Conservation (phyloP, 192 early-diverging fungal species). For the Podila horticola region DNA sequence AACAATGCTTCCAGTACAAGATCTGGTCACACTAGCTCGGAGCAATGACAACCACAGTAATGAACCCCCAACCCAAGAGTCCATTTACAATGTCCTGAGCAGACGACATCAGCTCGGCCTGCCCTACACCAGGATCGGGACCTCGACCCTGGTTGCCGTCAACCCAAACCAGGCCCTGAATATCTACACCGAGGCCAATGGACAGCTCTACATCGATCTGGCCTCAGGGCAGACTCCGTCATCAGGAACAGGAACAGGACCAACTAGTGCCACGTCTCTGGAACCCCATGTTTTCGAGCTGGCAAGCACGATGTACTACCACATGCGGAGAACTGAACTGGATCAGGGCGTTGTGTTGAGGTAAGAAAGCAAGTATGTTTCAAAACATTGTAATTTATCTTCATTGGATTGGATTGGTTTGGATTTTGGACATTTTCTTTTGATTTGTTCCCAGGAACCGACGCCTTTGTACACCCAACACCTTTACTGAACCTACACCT, state of each 20-base stretch:
- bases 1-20: constrained; percentile 33
- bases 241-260: background rate
- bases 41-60: constrained; percentile 16
- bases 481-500: no score
- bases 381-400: background rate
- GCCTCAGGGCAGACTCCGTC: constrained; percentile 11
- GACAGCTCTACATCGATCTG: constrained; percentile 61
- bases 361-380: constrained; percentile 34
- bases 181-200: constrained; percentile 54
- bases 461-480: no score
- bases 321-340: constrained; percentile 70
- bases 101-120: constrained; percentile 52
- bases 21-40: constrained; percentile 46
- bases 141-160: constrained; percentile 58
- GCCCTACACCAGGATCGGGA: constrained; percentile 62
- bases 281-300: constrained; percentile 78
- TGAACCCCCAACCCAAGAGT: constrained; percentile 36
- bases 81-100: constrained; percentile 34
- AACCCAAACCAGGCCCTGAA: constrained; percentile 61
- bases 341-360: constrained; percentile 76
- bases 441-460: background rate
- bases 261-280: constrained; percentile 3
- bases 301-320: constrained; percentile 74
- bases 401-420: background rate
- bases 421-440: background rate